Base-by-base conservation (phyloP, 1,284 basidiomycete species). In the Sphagnurus paluster region DNA sequence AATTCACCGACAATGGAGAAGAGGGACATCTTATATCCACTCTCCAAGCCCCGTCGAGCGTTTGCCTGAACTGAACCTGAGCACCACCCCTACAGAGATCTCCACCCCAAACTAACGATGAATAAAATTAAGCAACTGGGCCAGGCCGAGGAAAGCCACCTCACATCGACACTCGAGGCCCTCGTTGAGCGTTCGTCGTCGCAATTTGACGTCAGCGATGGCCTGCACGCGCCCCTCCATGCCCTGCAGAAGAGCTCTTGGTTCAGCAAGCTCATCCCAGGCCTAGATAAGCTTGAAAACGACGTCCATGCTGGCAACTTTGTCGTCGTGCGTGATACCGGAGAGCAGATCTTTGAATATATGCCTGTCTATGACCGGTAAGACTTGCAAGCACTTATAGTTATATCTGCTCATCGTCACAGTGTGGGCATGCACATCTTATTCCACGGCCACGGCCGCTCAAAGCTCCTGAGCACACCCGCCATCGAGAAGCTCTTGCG, bases 361-460 rank as follows among this genome's bases (percentile, higher is more conserved):
- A 92, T 92, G 89, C 87, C 87, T 1, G 74, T 91, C 26, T 91
- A 89, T 66, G 77, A 79, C 13, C 70, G 75, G 67, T 76, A 46
- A 42, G 63, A 21, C 4, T 7, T n/a, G 17, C 20, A n/a, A 29
- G 11, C 2, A 9, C 14, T n/a, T 20, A 21, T 29, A 17, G 2
- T 38, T 26, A 46, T n/a, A n/a, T 32, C 33, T 26, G 14, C 24
- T 37, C 39, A 21, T 48, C 24, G 8, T 48, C 56, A 56, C 46
- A 75, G 77, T 37, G 67, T 78, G 45, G 90, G 89, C 3, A 91
- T 91, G 82, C 87, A 90, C 51, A 71, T 91, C n/a, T 66, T 91
- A 23, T 91, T 90, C 61, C 79, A 81, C 46, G 83, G 82, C 1
- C 72, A 66, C 28, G 69, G 68, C 46, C 77, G 79, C 60, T 67